Percentiles rank a stretch among this genome's conserved stretches.
phyloP scores from a whole-genome alignment of 108 stramenopile species.

The Cyclotella atomus region DNA sequence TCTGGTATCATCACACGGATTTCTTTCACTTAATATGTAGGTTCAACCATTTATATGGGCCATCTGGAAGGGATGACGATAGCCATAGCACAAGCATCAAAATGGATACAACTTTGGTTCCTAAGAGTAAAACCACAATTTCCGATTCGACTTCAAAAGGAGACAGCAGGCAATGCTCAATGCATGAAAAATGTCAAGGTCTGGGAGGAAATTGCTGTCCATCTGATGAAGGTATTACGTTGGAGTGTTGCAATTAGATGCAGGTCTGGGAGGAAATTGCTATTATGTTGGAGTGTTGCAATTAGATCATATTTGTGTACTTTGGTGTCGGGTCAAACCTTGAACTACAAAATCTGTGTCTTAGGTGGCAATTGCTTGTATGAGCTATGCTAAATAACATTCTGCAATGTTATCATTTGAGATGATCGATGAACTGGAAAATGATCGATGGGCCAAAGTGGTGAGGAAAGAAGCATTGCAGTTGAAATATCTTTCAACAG shows the following conservation, averaged over 20 bases:
- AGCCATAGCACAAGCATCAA: slow-evolving; percentile 21
- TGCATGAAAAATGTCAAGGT: slow-evolving; percentile 24
- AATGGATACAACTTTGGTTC: slow-evolving; percentile 11
- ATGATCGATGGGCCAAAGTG: no score
- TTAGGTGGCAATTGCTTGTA: not conserved
- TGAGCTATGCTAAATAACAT: no score
- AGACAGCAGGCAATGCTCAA: slow-evolving; percentile 13
- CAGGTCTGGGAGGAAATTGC: no score
- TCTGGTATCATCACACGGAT: not conserved
- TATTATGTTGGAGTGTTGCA: no score
- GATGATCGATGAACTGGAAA: no score
- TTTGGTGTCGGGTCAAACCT: no score
- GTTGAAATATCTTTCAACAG: no score
- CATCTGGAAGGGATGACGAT: slow-evolving; percentile 18
- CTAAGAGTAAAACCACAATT: not conserved
- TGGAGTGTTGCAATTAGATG: slow-evolving; percentile 45
- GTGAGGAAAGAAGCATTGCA: no score
- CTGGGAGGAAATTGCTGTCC: slow-evolving; percentile 45
- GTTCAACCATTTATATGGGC: slow-evolving; percentile 40
- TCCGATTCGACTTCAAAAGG: not conserved
- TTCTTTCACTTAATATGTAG: slow-evolving; percentile 4
- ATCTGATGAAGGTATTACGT: slow-evolving; percentile 26
- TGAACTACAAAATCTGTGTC: no score
- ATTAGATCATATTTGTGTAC: no score
- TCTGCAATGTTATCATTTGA: no score